These are phyloP conservation scores for Diaporthe citriasiana DNA, from an alignment of 2,329 filamentous ascomycete genomes.

Conservation along the genomic window DNA sequence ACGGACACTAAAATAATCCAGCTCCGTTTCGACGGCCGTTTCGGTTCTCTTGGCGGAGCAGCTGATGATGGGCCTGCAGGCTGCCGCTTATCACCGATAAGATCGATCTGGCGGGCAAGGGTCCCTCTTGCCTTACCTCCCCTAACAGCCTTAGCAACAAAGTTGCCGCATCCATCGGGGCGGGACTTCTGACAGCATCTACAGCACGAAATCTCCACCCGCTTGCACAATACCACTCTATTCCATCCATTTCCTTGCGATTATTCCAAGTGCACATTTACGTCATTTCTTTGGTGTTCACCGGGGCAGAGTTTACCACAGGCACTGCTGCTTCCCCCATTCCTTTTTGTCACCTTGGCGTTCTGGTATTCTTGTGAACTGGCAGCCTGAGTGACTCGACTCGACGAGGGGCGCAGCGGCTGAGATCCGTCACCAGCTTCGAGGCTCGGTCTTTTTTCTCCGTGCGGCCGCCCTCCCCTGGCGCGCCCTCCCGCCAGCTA, in stretches of 20 bases:
- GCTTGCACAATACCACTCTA: not conserved
- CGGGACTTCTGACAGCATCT: conserved; percentile 16
- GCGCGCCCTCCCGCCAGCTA: not conserved
- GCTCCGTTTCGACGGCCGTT: conserved; percentile 11
- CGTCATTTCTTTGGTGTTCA: conserved; percentile 3
- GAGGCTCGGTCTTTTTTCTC: not conserved
- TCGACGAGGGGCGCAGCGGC: not conserved
- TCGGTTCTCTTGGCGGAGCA: not conserved
- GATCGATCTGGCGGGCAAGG: conserved; percentile 5
- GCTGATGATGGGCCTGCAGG: not conserved
- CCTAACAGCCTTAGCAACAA: not conserved
- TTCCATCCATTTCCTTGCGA: not conserved
- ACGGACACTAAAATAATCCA: conserved; percentile 18
- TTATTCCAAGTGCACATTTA: not conserved
- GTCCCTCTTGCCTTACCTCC: not conserved
- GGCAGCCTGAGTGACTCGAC: not conserved
- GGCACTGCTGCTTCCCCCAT: not conserved
- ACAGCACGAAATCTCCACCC: conserved; percentile 27
- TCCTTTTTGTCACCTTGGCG: not conserved
- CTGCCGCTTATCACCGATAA: conserved; percentile 7
- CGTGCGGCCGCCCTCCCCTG: conserved; percentile 20
- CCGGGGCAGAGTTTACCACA: not conserved
- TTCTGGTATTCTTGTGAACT: not conserved
- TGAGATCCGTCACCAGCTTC: conserved; percentile 18
- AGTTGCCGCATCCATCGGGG: conserved; percentile 13